phyloP scores from a whole-genome alignment of 495 filamentous ascomycete genomes.

The Hypoxylon cercidicola region DNA sequence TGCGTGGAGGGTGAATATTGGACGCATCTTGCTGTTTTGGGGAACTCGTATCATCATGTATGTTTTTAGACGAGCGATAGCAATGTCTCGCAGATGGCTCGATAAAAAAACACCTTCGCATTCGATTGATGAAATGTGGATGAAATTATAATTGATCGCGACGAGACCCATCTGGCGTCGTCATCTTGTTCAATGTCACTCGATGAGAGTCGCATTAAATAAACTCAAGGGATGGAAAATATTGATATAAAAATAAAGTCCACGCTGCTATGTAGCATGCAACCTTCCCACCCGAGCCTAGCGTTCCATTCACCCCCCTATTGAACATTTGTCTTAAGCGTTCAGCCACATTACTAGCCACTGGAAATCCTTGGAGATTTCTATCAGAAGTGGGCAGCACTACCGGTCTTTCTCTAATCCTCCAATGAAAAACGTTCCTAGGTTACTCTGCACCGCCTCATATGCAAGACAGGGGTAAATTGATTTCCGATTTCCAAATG shows the following conservation, averaged over 20 bases:
- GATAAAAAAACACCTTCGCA: neutral
- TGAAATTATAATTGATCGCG: neutral
- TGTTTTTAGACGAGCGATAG: too few species aligned
- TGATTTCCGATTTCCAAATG: constrained; percentile 35
- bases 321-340: neutral
- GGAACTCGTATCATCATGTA: too few species aligned
- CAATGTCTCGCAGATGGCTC: too few species aligned
- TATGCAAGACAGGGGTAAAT: constrained; percentile 1
- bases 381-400: neutral
- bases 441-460: constrained; percentile 4
- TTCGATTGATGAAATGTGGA: neutral
- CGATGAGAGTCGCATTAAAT: too few species aligned
- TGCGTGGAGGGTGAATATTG: too few species aligned
- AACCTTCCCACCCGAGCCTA: constrained; percentile 19
- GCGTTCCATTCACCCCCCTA: constrained; percentile 19
- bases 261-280: neutral
- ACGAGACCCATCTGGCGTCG: too few species aligned
- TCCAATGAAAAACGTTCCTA: neutral
- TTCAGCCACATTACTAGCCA: constrained; percentile 31
- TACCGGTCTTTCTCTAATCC: neutral
- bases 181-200: too few species aligned
- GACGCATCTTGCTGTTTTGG: too few species aligned
- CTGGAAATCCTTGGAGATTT: constrained; percentile 4
- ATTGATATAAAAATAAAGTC: constrained; percentile 13
- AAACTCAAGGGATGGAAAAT: neutral